These are phyloP conservation scores for Serendipita sp. DNA, from an alignment of 1,284 basidiomycete genomes.

Conservation along the genomic window DNA sequence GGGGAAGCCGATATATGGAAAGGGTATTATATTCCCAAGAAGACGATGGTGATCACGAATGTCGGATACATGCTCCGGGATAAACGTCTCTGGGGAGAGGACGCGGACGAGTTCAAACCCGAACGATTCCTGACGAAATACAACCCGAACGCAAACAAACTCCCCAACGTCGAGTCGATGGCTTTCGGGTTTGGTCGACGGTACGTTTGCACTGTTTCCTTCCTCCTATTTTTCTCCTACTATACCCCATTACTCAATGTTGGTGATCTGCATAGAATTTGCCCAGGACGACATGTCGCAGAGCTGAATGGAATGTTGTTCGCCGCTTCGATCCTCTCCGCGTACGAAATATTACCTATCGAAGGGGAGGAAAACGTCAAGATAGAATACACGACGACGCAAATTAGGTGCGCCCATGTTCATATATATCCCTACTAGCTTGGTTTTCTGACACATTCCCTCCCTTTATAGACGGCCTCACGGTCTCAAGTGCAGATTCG, in stretches of 20 bases:
- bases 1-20: background rate
- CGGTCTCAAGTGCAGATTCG: too few relatives aligned
- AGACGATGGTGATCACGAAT: constrained; percentile 10
- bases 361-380: background rate
- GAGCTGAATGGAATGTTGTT: background rate
- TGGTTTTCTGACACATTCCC: too few relatives aligned
- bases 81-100: constrained; percentile 12
- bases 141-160: background rate
- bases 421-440: too few relatives aligned
- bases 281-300: background rate
- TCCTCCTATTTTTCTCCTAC: too few relatives aligned
- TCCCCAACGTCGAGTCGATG: background rate
- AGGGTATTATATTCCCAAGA: constrained; percentile 4
- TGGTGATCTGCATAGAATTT: background rate
- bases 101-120: constrained; percentile 13
- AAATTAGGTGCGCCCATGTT: too few relatives aligned
- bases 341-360: background rate
- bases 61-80: constrained; percentile 10
- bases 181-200: constrained; percentile 6
- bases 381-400: too few relatives aligned
- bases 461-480: too few relatives aligned
- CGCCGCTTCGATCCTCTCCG: background rate
- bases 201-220: background rate
- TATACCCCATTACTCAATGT: background rate
- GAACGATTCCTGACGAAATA: constrained; percentile 3